Base-by-base conservation (phyloP, 768 basidiomycete genomes). In the Hysterangium stoloniferum region DNA sequence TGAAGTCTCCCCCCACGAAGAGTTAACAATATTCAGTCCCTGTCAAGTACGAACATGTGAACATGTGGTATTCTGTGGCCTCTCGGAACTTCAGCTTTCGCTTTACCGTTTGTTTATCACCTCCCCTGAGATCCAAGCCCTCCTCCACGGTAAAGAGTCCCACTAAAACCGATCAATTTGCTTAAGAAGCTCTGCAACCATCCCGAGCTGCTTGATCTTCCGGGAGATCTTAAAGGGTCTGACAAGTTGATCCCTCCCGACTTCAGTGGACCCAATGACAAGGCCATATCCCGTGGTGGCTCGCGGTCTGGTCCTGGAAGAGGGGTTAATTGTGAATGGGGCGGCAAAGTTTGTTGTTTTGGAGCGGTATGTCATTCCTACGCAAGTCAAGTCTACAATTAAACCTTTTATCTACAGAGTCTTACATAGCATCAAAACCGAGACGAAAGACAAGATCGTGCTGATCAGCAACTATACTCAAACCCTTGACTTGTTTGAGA, bases 21-120 rank as follows among this genome's bases (percentile, higher is more conserved):
- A n/a, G n/a, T n/a, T 51, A 41, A 57, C 50, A 51, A 9, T 22
- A 42, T 45, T 1, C 59, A 98, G 95, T 99, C 25, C 96, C 96
- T 7, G 91, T 99, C 68, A 99, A 99, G 66, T 98, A 98, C 68
- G 96, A 98, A 64, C 92, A n/a, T n/a, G n/a, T n/a, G n/a, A n/a
- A n/a, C n/a, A 97, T 53, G 87, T 97, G 54, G 93, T 97, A 0
- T 97, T 96, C 67, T 97, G 93, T 63, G 75, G 79, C 35, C 76
- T 88, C 4, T 91, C 89, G 2, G 73, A 83, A 13, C 82, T 96
- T 58, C 93, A 97, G 58, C 68, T 89, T 12, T 71, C 86, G 6
- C 71, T 97, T 2, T 97, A 97, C 62, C 82, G 82, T 42, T 73
- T 89, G 27, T 97, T 97, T 61, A 94, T 95, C 54, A 84, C 82